A percentile compares a stretch with the other conserved stretches of the same genome.
phyloP scores from a whole-genome alignment of 176 grass and related monocot species.

The Avena insularis region DNA sequence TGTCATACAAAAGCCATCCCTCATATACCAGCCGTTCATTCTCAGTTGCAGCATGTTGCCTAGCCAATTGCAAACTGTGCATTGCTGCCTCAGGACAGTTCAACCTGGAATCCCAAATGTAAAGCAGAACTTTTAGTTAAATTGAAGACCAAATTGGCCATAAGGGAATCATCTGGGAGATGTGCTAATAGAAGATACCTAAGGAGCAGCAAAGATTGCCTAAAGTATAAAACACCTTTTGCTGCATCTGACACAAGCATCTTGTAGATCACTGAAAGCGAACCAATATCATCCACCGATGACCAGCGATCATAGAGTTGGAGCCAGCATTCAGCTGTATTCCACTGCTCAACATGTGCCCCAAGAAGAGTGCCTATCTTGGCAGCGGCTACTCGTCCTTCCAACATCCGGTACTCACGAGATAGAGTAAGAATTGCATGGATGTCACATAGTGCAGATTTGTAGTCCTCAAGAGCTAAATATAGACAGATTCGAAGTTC shows the following conservation, averaged over 20 bases:
- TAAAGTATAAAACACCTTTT: conserved; percentile 89
- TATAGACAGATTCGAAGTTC: conserved; percentile 84
- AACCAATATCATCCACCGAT: conserved; percentile 90
- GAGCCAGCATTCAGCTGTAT: conserved; percentile 89
- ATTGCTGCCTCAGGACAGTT: conserved; percentile 91
- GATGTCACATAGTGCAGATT: conserved; percentile 76
- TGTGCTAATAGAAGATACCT: conserved; percentile 61
- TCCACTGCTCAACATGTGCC: conserved; percentile 91
- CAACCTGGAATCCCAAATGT: conserved; percentile 59
- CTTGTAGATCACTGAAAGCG: conserved; percentile 85
- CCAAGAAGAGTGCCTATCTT: conserved; percentile 73
- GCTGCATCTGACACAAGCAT: conserved; percentile 93
- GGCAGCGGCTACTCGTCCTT: conserved; percentile 82
- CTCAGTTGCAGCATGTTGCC: conserved; percentile 65
- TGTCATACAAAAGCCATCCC: conserved; percentile 94
- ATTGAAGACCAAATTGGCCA: conserved; percentile 14
- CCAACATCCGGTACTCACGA: conserved; percentile 83
- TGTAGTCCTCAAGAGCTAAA: conserved; percentile 84
- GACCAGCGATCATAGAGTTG: conserved; percentile 92
- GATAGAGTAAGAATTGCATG: conserved; percentile 89
- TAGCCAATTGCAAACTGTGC: conserved; percentile 87
- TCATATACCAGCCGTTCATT: conserved; percentile 90
- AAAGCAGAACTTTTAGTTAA: conserved; percentile 22
- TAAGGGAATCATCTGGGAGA: conserved; percentile 29
- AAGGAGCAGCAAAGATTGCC: conserved; percentile 94